These are phyloP conservation scores for Castanea sativa DNA, from an alignment of 306 rosid genomes.

Conservation along the genomic window DNA sequence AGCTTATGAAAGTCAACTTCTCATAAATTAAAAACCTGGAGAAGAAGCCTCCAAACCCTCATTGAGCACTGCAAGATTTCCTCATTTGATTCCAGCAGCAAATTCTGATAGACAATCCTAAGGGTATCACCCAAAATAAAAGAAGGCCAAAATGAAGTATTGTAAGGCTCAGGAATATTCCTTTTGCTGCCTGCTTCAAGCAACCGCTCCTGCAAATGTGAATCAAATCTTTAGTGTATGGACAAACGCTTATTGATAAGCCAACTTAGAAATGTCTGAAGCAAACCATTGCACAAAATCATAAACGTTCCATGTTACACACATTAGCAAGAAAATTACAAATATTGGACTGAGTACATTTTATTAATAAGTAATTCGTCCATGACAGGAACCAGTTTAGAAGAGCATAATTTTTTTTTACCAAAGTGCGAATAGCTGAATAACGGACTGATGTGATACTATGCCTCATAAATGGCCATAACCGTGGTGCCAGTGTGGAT, in stretches of 20 bases:
- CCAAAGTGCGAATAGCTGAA: slow-evolving; percentile 95
- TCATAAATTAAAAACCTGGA: slow-evolving; percentile 59
- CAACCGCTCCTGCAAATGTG: slow-evolving; percentile 74
- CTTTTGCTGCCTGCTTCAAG: slow-evolving; percentile 90
- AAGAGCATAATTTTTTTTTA: slow-evolving; percentile 29
- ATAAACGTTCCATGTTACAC: background rate
- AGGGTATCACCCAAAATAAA: slow-evolving; percentile 87
- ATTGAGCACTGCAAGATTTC: slow-evolving; percentile 85
- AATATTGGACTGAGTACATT: background rate
- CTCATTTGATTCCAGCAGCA: slow-evolving; percentile 85
- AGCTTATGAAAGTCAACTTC: background rate
- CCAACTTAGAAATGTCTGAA: no score
- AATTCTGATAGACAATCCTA: slow-evolving; percentile 88
- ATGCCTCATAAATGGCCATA: slow-evolving; percentile 99
- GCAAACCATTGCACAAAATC: background rate
- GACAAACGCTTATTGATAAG: background rate
- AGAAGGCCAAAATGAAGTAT: slow-evolving; percentile 87
- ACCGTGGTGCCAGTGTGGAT: slow-evolving; percentile 75
- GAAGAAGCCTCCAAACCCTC: slow-evolving; percentile 95
- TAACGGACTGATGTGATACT: slow-evolving; percentile 83
- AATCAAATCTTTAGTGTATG: background rate
- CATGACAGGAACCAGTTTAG: background rate
- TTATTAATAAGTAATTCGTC: background rate
- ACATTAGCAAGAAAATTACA: background rate
- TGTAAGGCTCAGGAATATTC: slow-evolving; percentile 44